Base-by-base conservation (phyloP, 257 asterid genomes). In the Catharanthus roseus region DNA sequence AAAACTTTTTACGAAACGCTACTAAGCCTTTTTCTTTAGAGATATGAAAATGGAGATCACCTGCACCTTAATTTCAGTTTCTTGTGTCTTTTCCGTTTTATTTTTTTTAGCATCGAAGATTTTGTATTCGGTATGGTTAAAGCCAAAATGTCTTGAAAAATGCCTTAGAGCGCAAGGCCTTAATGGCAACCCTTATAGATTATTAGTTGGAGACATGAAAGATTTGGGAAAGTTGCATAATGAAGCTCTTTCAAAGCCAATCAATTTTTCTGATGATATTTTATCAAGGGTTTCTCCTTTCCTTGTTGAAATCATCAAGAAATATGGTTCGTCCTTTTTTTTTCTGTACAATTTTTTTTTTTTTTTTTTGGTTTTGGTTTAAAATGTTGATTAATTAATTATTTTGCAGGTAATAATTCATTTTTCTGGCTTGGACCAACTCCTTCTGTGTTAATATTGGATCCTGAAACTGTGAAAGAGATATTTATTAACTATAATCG, bases 171-270 rank as follows among this genome's bases (percentile, higher is more conserved):
- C 44, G 67, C 85, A 84, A 74, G 85, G 84, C 36, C 47, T 84
- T 58, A 53, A 28, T 26, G 92, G 89, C 63, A 82, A 75, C 21
- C 74, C 81, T 16, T 86, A 84, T 80, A 84, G 74, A 76, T 73
- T 45, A 23, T 74, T 86, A 6, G 36, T 63, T 13, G 88, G 89
- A 23, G 89, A 86, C 82, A 29, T 79, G 64, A 83, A 75, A n/a
- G 86, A 86, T 45, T 57, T 49, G 29, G 73, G 74, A 11, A 70
- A 72, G 41, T 80, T 58, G 26, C 65, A 77, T 67, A 63, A 72
- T 33, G 76, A 82, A 57, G 86, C 89, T 62, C 74, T 80, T 80
- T 78, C 86, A 28, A 84, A 81, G 55, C 89, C 91, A 8, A 56
- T 84, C 51, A 70, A 75, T 74, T 82, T 84, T 31, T 75, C 86